Percentiles rank a stretch among this genome's conserved stretches.
These are phyloP conservation scores for Dissophora globulifera DNA, from an alignment of 192 early-diverging fungal genomes.

Conservation along the genomic window DNA sequence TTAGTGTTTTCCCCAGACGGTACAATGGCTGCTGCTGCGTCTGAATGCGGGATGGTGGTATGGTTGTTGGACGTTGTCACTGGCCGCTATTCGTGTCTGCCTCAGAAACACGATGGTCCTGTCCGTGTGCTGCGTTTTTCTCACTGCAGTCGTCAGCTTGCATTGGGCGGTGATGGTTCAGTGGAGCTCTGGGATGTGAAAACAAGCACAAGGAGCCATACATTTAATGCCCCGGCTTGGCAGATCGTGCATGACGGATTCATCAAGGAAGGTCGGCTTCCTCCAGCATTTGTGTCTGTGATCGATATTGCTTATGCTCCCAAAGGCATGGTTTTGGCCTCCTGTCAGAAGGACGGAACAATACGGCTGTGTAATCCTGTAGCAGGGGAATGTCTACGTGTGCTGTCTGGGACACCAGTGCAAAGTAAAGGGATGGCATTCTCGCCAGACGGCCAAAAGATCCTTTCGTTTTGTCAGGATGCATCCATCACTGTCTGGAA, in stretches of 20 bases:
- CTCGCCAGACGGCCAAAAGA: too few species aligned
- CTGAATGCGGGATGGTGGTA: background rate
- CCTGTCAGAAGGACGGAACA: background rate
- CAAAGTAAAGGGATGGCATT: too few species aligned
- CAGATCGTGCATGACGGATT: background rate
- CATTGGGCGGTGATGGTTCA: background rate
- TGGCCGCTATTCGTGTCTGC: background rate
- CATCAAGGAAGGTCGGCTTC: background rate
- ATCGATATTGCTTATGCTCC: too few species aligned
- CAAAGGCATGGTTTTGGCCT: background rate
- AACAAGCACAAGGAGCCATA: background rate
- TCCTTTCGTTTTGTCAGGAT: too few species aligned
- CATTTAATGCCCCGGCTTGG: background rate
- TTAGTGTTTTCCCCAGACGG: background rate
- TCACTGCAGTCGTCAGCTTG: background rate
- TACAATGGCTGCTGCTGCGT: background rate
- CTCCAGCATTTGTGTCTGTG: too few species aligned
- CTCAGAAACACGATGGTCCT: too few species aligned
- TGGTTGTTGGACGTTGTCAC: background rate
- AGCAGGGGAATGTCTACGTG: background rate
- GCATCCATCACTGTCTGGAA: too few species aligned
- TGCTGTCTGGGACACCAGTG: too few species aligned
- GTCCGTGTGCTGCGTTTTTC: too few species aligned
- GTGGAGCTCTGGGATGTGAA: slow-evolving; percentile 1
- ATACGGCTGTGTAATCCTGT: background rate